Base-by-base conservation (phyloP, 2,329 filamentous ascomycete genomes). In the Endocalyx cinctus region DNA sequence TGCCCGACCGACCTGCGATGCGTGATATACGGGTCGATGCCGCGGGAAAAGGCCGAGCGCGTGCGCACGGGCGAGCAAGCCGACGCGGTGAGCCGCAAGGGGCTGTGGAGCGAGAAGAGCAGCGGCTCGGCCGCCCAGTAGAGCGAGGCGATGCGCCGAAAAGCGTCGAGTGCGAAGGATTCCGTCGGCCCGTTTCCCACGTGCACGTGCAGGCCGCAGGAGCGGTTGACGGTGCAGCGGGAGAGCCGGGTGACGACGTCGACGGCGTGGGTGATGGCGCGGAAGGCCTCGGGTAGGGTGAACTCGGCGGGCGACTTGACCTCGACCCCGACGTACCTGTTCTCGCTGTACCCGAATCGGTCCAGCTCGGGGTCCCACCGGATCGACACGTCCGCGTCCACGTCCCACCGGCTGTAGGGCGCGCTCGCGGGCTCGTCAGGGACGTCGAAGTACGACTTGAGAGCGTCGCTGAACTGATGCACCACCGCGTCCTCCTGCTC, bases 191-290 rank as follows among this genome's bases (percentile, higher is more conserved):
- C 37, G 5, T 31, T 25, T 5, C 47, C 47, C 5, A 50, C 42
- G 26, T 50, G 47, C 8, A 48, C 41, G 15, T 50, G 45, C 2
- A 48, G 12, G 1, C 45, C 45, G 8, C 38, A 42, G 5, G 33
- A 35, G 1, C n/a, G 18, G 27, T 50, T 48, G 3, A 47, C 29
- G 1, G 26, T 25, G 1, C 34, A 17, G 2, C 45, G 32, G 17
- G 29, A 40, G 7, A 29, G 31, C 2, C 12, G 17, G 0, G 13
- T 18, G 4, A 50, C n/a, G 10, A 42, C n/a, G 10, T 32, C n/a
- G 10, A 43, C 27, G n/a, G 17, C 39, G 17, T 42, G 42, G 5
- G 39, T 4, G 19, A 48, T 25, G 10, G 14, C 27, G 13, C 35
- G 27, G 25, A 41, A 48, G 10, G 37, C 35, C n/a, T 10, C 17